Evolutionary conservation across 2,329 filamentous ascomycete genomes (phyloP), one percentile per base, ranked within the genome.

Genomic region (Gnomoniopsis sp.): DNA sequence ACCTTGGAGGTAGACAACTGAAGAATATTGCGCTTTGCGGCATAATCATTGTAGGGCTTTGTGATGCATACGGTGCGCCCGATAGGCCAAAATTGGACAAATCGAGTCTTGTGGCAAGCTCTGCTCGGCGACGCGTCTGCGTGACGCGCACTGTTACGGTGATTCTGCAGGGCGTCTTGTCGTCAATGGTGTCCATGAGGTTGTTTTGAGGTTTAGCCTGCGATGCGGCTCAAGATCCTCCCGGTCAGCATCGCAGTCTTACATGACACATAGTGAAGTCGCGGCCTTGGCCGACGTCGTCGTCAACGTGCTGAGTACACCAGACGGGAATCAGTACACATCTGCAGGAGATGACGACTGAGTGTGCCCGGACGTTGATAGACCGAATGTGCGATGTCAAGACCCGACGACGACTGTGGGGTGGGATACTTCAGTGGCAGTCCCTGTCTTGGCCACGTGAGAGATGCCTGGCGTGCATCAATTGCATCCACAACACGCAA

Each of bases 381-480:
- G 22, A 26, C 11, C 46, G 43, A 12, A 46, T 46, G 51, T 26
- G 33, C 22, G 17, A 23, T 34, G 22, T 44, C 44, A 49, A 55
- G 53, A 22, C 44, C 21, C 43, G 36, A 41, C 36, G 44, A 55
- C 30, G n/a, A 19, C 10, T 2, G 44, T 23, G 7, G 17, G 44
- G 17, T 47, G 44, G 19, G 6, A 26, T 10, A 15, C 22, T n/a
- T 21, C 21, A 30, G 36, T 12, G 21, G 49, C 15, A 41, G 21
- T 33, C 50, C 50, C 50, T 44, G 50, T n/a, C 6, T 17, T 33
- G 51, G 51, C 51, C 51, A 53, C 22, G 38, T 53, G 51, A 53
- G 51, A 33, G 22, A 23, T 44, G 17, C 2, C 3, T 46, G 51
- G 17, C 15, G 51, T 19, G 46, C 22, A 26, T 11, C 19, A 11